Percentiles rank a stretch among this genome's conserved stretches.
These are phyloP conservation scores for Jacaranda mimosifolia DNA, from an alignment of 257 asterid species.

Conservation along the genomic window DNA sequence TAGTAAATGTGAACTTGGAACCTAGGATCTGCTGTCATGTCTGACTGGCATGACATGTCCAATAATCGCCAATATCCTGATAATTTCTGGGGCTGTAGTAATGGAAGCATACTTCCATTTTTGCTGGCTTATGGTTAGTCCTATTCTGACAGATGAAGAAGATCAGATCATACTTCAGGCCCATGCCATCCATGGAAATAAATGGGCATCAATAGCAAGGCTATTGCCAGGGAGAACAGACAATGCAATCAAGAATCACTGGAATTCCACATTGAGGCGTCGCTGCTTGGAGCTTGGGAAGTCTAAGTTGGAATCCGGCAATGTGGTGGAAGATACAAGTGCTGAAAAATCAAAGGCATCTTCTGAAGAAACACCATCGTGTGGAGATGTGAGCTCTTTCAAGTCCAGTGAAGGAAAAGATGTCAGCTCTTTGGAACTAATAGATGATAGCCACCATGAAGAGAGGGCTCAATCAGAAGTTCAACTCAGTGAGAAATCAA, in stretches of 20 bases:
- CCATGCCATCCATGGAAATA: slow-evolving; percentile 87
- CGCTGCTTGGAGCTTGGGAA: slow-evolving; percentile 52
- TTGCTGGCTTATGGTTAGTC: slow-evolving; percentile 33
- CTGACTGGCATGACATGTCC: no score
- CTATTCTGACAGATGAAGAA: slow-evolving; percentile 74
- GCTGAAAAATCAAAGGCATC: slow-evolving; percentile 71
- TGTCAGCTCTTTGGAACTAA: slow-evolving; percentile 54
- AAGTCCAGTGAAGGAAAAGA: slow-evolving; percentile 66
- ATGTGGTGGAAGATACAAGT: slow-evolving; percentile 51
- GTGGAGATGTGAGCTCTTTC: slow-evolving; percentile 66
- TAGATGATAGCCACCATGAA: slow-evolving; percentile 47
- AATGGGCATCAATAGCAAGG: slow-evolving; percentile 94
- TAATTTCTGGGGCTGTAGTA: neutral
- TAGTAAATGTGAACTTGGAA: neutral
- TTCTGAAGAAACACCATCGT: slow-evolving; percentile 82
- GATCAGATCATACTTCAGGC: slow-evolving; percentile 83
- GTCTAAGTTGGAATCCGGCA: slow-evolving; percentile 47
- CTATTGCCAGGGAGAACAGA: slow-evolving; percentile 98
- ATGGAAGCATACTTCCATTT: neutral
- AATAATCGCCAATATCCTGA: slow-evolving; percentile 8
- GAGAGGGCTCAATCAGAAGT: slow-evolving; percentile 45
- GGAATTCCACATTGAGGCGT: slow-evolving; percentile 89
- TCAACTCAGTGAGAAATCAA: slow-evolving; percentile 47
- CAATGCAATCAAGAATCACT: slow-evolving; percentile 91
- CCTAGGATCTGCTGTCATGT: neutral